A percentile compares a stretch with the other conserved stretches of the same genome.
Evolutionary conservation across 176 grass and related monocot species (phyloP).

Genomic region (Cocos nucifera): DNA sequence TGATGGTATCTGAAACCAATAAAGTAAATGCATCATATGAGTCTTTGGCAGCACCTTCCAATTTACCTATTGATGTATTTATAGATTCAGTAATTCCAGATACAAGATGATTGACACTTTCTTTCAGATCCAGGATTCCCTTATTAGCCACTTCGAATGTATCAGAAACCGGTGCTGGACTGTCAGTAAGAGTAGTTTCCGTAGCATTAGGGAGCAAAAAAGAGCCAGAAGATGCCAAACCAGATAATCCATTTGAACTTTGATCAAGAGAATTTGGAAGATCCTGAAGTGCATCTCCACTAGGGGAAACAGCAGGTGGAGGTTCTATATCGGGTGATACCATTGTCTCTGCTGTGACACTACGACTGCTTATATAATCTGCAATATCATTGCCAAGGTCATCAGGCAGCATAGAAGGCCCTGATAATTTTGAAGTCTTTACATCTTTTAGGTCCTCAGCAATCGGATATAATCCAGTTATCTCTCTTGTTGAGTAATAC

Average conservation of each 20-base stretch:
- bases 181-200: neutral
- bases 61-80: slow-evolving; percentile 47
- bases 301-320: neutral
- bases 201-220: neutral
- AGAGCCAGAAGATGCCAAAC: neutral
- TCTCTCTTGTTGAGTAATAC: slow-evolving; percentile 18
- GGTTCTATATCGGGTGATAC: neutral
- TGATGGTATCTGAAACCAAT: slow-evolving; percentile 51
- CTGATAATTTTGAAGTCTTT: neutral
- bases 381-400: neutral
- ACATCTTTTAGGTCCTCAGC: neutral
- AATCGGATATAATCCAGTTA: slow-evolving; percentile 4
- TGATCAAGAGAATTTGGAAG: slow-evolving; percentile 5
- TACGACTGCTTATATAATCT: neutral
- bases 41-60: slow-evolving; percentile 64
- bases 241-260: neutral
- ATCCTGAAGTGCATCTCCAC: neutral
- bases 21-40: slow-evolving; percentile 50
- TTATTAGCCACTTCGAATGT: slow-evolving; percentile 3
- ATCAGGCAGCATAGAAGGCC: neutral
- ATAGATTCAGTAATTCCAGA: slow-evolving; percentile 48
- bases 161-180: slow-evolving; percentile 4
- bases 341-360: neutral
- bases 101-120: slow-evolving; percentile 17
- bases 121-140: slow-evolving; percentile 9